These are phyloP conservation scores for Saccharata proteae DNA, from an alignment of 2,329 filamentous ascomycete species.

Conservation along the genomic window DNA sequence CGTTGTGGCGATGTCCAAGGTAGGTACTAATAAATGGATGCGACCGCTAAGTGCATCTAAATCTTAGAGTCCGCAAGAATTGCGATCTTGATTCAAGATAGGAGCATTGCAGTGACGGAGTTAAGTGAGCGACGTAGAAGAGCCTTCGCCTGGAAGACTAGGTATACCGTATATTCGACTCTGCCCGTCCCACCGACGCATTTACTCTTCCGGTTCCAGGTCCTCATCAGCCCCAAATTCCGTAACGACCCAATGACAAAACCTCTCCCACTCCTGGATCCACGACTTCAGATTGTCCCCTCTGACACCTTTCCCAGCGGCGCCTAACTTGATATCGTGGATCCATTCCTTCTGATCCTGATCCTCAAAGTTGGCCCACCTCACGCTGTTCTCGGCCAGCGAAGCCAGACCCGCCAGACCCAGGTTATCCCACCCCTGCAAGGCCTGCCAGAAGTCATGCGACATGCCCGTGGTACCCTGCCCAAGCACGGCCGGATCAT, in stretches of 20 bases:
- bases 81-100: too few relatives aligned
- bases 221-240: constrained; percentile 51
- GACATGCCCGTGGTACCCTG: constrained; percentile 73
- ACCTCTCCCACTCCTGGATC: constrained; percentile 73
- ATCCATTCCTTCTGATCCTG: constrained; percentile 59
- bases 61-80: too few relatives aligned
- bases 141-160: too few relatives aligned
- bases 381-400: constrained; percentile 83
- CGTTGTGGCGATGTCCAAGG: constrained; percentile 29
- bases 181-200: too few relatives aligned
- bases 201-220: constrained; percentile 31
- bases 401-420: constrained; percentile 76
- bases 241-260: constrained; percentile 78
- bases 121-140: too few relatives aligned
- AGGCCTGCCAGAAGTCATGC: constrained; percentile 86
- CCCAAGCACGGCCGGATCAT: constrained; percentile 80
- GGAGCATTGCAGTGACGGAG: too few relatives aligned
- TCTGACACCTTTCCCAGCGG: constrained; percentile 57
- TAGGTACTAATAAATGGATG: too few relatives aligned
- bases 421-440: constrained; percentile 86
- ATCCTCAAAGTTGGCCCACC: constrained; percentile 84
- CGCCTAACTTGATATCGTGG: constrained; percentile 60
- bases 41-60: too few relatives aligned
- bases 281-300: constrained; percentile 65
- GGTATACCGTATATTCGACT: too few relatives aligned